phyloP scores from a whole-genome alignment of 176 grass and related monocot genomes.

The Tillandsia fasciculata region DNA sequence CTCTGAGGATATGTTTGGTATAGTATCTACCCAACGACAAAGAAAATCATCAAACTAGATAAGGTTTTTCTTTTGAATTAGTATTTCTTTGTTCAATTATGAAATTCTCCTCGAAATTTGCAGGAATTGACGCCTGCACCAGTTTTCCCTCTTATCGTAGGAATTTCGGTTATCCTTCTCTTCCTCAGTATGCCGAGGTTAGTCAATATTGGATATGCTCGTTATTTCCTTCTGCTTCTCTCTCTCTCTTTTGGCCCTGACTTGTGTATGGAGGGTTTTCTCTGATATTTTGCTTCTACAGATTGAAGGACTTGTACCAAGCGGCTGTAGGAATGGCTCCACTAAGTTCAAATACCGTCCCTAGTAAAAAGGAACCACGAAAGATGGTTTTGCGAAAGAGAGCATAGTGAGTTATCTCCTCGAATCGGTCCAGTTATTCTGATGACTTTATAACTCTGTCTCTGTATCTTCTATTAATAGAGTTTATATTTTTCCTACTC shows the following conservation, averaged over 20 bases:
- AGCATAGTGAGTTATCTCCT: conserved; percentile 23
- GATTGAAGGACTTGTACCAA: conserved; percentile 87
- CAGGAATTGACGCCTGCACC: conserved; percentile 47
- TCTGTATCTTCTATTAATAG: background rate
- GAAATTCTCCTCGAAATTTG: background rate
- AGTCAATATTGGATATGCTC: conserved; percentile 17
- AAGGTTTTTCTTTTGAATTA: too few relatives aligned
- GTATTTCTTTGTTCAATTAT: conserved; percentile 14
- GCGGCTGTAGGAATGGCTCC: conserved; percentile 46
- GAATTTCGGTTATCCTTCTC: conserved; percentile 57
- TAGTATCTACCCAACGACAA: too few relatives aligned
- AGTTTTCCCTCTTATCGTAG: conserved; percentile 68
- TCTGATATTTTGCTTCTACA: conserved; percentile 20
- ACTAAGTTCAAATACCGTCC: conserved; percentile 28
- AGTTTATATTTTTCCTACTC: background rate
- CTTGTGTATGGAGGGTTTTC: background rate
- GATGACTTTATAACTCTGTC: background rate
- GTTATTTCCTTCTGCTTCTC: too few relatives aligned
- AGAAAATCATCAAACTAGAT: too few relatives aligned
- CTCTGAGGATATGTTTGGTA: too few relatives aligned
- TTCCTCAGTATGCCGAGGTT: conserved; percentile 94
- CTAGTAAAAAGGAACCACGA: conserved; percentile 61
- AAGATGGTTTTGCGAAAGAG: conserved; percentile 62
- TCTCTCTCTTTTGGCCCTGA: conserved; percentile 6
- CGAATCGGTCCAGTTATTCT: background rate